A percentile compares a stretch with the other conserved stretches of the same genome.
Evolutionary conservation across 345 rosid species (phyloP).

Genomic region (Abelmoschus esculentus): DNA sequence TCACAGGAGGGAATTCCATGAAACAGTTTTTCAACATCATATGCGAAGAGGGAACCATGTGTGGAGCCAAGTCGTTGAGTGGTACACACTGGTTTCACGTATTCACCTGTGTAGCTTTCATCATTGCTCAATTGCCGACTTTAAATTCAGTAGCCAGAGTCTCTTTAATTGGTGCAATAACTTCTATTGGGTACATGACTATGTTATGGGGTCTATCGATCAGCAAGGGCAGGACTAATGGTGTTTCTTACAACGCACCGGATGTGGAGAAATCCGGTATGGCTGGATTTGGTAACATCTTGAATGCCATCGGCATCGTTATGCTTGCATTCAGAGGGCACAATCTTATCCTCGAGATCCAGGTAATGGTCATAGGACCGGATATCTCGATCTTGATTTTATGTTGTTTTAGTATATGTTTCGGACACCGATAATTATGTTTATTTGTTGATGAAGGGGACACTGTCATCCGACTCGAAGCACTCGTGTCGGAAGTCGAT

Average conservation of each 20-base stretch:
- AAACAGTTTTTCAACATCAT: conserved; percentile 20
- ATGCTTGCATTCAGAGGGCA: conserved; percentile 49
- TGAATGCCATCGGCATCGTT: conserved; percentile 40
- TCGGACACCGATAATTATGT: not conserved
- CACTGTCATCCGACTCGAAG: conserved; percentile 33
- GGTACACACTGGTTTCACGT: conserved; percentile 37
- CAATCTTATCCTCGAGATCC: conserved; percentile 59
- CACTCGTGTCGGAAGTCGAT: conserved; percentile 25
- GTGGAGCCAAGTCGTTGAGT: conserved; percentile 18
- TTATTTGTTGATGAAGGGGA: conserved; percentile 32
- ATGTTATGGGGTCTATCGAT: conserved; percentile 33
- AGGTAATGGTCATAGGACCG: conserved; percentile 15
- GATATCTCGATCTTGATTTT: not conserved
- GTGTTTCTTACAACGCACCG: conserved; percentile 17
- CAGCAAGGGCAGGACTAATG: conserved; percentile 16
- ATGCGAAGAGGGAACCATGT: conserved; percentile 11
- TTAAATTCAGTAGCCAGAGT: conserved; percentile 33
- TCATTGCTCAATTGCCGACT: conserved; percentile 38
- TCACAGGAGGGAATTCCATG: conserved; percentile 33
- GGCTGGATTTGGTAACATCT: conserved; percentile 9
- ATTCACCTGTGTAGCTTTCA: conserved; percentile 36
- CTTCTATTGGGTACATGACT: conserved; percentile 28
- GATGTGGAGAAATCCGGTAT: conserved; percentile 8
- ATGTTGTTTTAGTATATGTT: not conserved
- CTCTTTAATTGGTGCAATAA: conserved; percentile 33